Evolutionary conservation across 2,329 filamentous ascomycete species (phyloP).

Genomic region (Purpureocillium lavendulum): DNA sequence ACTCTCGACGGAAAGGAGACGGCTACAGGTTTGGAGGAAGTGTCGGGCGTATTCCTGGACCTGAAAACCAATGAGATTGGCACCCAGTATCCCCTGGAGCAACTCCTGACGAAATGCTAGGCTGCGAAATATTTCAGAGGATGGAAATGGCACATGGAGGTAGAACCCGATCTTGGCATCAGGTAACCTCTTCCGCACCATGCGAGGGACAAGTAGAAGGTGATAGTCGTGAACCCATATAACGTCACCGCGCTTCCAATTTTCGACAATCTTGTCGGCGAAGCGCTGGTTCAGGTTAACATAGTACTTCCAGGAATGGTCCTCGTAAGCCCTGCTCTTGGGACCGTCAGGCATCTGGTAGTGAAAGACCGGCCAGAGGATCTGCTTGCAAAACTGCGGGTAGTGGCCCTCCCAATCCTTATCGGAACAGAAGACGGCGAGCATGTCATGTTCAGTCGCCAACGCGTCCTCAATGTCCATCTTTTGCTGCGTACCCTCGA

Average conservation of each 20-base stretch:
- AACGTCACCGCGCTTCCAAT: conserved; percentile 88
- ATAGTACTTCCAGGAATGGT: conserved; percentile 95
- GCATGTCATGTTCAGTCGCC: conserved; percentile 71
- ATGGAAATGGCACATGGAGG: conserved; percentile 89
- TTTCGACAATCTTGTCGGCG: conserved; percentile 79
- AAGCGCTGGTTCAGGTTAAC: conserved; percentile 89
- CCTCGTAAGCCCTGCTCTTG: conserved; percentile 96
- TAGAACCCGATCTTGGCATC: conserved; percentile 96
- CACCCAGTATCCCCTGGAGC: conserved; percentile 84
- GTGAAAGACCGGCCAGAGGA: conserved; percentile 95
- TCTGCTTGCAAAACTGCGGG: conserved; percentile 93
- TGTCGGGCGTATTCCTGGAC: conserved; percentile 89
- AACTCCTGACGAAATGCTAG: conserved; percentile 79
- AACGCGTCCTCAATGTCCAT: conserved; percentile 77
- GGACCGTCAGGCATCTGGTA: conserved; percentile 97
- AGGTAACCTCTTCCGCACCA: conserved; percentile 83
- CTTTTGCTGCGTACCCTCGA: conserved; percentile 66
- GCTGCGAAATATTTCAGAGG: conserved; percentile 91
- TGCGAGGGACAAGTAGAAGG: conserved; percentile 75
- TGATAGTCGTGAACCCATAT: conserved; percentile 98
- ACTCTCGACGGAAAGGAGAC: conserved; percentile 82
- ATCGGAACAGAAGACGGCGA: conserved; percentile 80
- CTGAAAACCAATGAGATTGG: conserved; percentile 89
- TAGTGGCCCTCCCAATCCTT: conserved; percentile 94
- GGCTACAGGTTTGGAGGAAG: conserved; percentile 92